Base-by-base conservation (phyloP, 108 stramenopile genomes). In the Skeletonema menzelii region DNA sequence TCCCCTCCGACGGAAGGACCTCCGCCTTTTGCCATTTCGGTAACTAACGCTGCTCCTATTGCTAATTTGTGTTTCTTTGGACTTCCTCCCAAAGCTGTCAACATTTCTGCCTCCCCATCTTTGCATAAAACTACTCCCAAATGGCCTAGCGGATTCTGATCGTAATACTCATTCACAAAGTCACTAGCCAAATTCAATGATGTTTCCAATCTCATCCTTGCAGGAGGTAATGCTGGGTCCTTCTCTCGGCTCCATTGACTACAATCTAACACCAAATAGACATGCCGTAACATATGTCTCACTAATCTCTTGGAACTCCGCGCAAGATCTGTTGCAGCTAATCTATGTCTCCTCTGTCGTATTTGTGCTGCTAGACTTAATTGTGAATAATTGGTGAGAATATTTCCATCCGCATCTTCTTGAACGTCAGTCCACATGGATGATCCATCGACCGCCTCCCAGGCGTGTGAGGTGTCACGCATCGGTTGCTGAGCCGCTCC, bases 251-350 rank as follows among this genome's bases (percentile, higher is more conserved):
- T 82, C 89, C 87, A 87, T 49, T 86, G 86, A 73, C 86, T 87
- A 22, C 68, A 74, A 80, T 94, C 93, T 8, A 90, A 66, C 55
- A 94, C 68, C 20, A 94, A 63, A 65, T 91, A 94, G 10, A 91
- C 70, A 64, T 94, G 90, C 15, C 93, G 91, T 66, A 94, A 84
- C 93, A 94, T 91, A 69, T 94, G 89, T 22, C 93, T 82, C n/a
- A 90, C 86, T 4, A 94, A 72, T 26, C 93, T 77, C 59, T 84
- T 73, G 61, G 85, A 82, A 15, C 84, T 68, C 40, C 85, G 83
- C 0, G 91, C 73, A 42, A 88, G 78, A 72, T 94, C 91, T 38
- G 85, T 88, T n/a, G 86, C 80, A 62, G 88, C 87, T 63, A 90
- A 73, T 26, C 90, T 86, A 63, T 90, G 85, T 8, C 91, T 75